Evolutionary conservation across 768 basidiomycete genomes (phyloP).

Genomic region (Gymnopilus dilepis): DNA sequence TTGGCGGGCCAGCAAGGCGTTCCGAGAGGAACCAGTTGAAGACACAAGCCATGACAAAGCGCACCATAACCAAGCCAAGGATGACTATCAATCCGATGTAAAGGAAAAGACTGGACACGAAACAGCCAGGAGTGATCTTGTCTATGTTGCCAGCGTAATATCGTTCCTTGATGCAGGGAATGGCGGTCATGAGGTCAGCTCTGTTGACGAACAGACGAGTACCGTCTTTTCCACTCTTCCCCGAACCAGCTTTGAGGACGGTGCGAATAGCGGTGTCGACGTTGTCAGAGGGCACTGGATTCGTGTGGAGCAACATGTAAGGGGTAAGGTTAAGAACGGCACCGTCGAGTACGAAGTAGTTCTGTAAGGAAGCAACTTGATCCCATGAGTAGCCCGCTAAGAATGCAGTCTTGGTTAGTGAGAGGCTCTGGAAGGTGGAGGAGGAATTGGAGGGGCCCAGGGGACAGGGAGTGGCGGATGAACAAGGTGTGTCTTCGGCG

Average conservation of each 20-base stretch:
- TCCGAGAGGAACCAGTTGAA: slow-evolving; percentile 97
- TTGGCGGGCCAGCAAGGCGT: slow-evolving; percentile 78
- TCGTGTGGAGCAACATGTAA: slow-evolving; percentile 79
- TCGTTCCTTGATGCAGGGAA: slow-evolving; percentile 82
- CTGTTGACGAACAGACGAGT: slow-evolving; percentile 87
- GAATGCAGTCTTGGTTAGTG: slow-evolving; percentile 67
- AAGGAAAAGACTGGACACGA: slow-evolving; percentile 86
- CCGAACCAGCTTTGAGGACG: slow-evolving; percentile 54
- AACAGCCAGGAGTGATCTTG: slow-evolving; percentile 95
- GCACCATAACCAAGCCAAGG: slow-evolving; percentile 85
- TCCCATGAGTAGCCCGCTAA: slow-evolving; percentile 91
- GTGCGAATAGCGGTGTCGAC: slow-evolving; percentile 87
- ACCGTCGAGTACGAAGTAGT: slow-evolving; percentile 92
- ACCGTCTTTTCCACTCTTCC: slow-evolving; percentile 80
- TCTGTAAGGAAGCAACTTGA: slow-evolving; percentile 72
- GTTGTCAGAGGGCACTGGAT: slow-evolving; percentile 67
- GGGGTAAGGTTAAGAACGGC: slow-evolving; percentile 91
- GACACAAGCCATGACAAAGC: slow-evolving; percentile 94
- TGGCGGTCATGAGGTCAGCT: slow-evolving; percentile 62
- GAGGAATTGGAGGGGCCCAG: slow-evolving; percentile 63
- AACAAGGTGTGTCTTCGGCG: slow-evolving; percentile 80
- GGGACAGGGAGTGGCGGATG: slow-evolving; percentile 61
- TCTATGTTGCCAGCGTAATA: slow-evolving; percentile 96
- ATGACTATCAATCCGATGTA: slow-evolving; percentile 93
- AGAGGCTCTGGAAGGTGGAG: slow-evolving; percentile 63